phyloP scores from a whole-genome alignment of 2,329 filamentous ascomycete species.

The Aureobasidium sp. region DNA sequence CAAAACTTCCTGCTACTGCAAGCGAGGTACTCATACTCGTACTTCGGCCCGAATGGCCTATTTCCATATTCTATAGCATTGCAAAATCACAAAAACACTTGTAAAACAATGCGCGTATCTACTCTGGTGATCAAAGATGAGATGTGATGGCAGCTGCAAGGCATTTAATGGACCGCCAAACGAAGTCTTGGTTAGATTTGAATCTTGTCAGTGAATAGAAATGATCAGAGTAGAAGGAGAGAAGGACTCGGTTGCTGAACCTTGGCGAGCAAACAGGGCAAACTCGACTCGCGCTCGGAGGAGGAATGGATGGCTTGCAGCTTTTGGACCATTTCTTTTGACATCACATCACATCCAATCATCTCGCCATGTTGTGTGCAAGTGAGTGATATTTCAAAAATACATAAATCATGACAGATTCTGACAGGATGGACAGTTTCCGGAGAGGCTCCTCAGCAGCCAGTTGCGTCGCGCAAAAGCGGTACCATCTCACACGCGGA shows the following conservation, averaged over 20 bases:
- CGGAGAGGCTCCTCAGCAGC: conserved; percentile 89
- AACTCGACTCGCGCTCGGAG: conserved; percentile 3
- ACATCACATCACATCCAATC: neutral
- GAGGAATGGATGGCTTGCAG: neutral
- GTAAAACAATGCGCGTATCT: no score
- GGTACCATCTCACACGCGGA: conserved; percentile 48
- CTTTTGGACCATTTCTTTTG: neutral
- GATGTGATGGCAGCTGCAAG: no score
- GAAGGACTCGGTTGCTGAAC: neutral
- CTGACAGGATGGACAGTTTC: conserved; percentile 59
- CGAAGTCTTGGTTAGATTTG: no score
- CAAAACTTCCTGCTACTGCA: no score
- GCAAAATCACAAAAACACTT: no score
- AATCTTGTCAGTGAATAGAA: no score
- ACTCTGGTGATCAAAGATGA: no score
- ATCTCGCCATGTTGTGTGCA: conserved; percentile 32
- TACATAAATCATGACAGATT: conserved; percentile 6
- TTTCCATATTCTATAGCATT: no score
- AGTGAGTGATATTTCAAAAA: conserved; percentile 25
- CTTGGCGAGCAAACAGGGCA: conserved; percentile 14
- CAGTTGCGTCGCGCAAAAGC: conserved; percentile 90
- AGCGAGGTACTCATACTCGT: no score
- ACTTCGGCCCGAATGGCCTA: no score
- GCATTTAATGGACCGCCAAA: no score
- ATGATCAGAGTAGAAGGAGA: neutral